These are phyloP conservation scores for Colletotrichum theobromicola DNA, from an alignment of 2,329 filamentous ascomycete genomes.

Conservation along the genomic window DNA sequence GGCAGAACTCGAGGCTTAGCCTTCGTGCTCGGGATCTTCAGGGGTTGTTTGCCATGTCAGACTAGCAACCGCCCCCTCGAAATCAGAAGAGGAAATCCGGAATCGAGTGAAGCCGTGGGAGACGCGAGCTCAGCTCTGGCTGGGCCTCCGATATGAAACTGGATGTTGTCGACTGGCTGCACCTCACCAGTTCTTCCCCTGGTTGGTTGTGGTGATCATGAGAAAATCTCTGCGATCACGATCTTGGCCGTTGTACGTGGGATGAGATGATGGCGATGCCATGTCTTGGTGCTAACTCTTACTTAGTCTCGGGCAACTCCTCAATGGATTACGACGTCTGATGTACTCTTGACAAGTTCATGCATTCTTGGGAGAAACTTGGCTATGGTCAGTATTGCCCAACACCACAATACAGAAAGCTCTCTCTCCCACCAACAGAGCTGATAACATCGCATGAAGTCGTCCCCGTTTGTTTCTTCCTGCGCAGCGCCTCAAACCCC, in stretches of 20 bases:
- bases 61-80: background rate
- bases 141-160: slow-evolving; percentile 5
- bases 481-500: background rate
- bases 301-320: background rate
- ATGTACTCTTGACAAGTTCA: background rate
- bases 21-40: background rate
- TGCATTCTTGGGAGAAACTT: background rate
- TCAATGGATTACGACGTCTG: background rate
- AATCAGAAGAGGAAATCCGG: slow-evolving; percentile 2
- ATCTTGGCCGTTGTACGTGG: background rate
- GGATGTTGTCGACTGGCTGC: background rate
- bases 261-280: background rate
- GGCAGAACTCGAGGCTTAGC: background rate
- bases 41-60: background rate
- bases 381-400: background rate
- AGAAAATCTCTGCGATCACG: background rate
- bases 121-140: background rate
- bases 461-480: slow-evolving; percentile 3
- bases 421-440: background rate
- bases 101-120: slow-evolving; percentile 1
- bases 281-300: background rate
- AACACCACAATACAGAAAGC: background rate
- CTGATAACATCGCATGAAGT: background rate
- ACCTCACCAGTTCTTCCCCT: background rate
- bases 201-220: background rate